These are phyloP conservation scores for Curvularia lunata DNA, from an alignment of 2,329 filamentous ascomycete genomes.

Conservation along the genomic window DNA sequence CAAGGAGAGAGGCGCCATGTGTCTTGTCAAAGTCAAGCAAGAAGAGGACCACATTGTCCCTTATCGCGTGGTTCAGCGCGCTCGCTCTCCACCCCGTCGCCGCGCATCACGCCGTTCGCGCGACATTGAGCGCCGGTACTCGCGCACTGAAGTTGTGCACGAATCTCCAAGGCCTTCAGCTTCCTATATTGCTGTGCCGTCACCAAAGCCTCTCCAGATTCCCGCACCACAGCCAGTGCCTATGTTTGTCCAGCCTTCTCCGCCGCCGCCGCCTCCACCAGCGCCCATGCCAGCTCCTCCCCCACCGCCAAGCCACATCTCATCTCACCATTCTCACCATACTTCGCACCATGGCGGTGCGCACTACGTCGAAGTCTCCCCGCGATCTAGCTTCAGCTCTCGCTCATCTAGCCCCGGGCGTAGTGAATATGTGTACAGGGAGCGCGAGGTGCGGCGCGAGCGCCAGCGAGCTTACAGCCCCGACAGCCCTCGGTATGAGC, in stretches of 20 bases:
- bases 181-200: conserved; percentile 43
- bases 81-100: conserved; percentile 41
- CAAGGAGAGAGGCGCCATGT: conserved; percentile 46
- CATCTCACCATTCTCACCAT: conserved; percentile 22
- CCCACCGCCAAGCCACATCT: conserved; percentile 30
- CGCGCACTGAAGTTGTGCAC: conserved; percentile 41
- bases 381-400: conserved; percentile 43
- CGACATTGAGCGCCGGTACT: conserved; percentile 32
- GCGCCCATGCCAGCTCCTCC: conserved; percentile 39
- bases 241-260: conserved; percentile 47
- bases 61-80: conserved; percentile 44
- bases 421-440: conserved; percentile 52
- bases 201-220: conserved; percentile 42
- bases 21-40: conserved; percentile 55
- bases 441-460: conserved; percentile 53
- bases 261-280: conserved; percentile 41
- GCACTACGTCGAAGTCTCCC: conserved; percentile 56
- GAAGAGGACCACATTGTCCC: conserved; percentile 54
- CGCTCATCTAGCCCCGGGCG: conserved; percentile 39
- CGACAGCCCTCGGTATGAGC: conserved; percentile 51
- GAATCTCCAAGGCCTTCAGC: conserved; percentile 38
- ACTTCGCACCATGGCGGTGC: conserved; percentile 28
- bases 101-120: conserved; percentile 33
- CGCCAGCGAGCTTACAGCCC: conserved; percentile 49
- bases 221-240: conserved; percentile 52